Evolutionary conservation across 306 rosid species (phyloP), one percentile per base, ranked within the genome.

Genomic region (Cicer arietinum): DNA sequence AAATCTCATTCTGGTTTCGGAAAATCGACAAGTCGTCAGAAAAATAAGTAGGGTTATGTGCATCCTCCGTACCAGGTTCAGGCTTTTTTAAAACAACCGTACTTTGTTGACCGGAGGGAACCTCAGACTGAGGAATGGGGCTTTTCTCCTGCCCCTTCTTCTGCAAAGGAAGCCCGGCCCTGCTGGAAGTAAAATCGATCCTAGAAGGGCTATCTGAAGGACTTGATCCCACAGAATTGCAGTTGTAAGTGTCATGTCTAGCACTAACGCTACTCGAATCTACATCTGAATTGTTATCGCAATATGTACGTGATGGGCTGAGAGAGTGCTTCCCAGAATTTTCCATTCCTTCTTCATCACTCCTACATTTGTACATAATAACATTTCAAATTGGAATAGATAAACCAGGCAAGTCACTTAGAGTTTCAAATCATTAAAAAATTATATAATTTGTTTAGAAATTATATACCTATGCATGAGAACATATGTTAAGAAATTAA

Each of bases 121-220:
- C 80, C 44, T 75, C 86, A 79, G 41, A 25, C 72, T 74, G 88
- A 80, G 88, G 70, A 70, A 60, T 22, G 39, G 79, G 74, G 80
- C 82, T 69, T 77, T 75, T 89, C 69, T 76, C 89, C 77, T 80
- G 88, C 82, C 81, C 81, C 82, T 79, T 84, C 83, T 78, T 85
- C 85, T 87, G 96, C 86, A 86, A 86, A 84, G 84, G 75, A 81
- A 77, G 79, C 81, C 80, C 93, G 81, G 57, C 88, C 83, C 84
- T 70, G 65, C 78, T 80, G 67, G 84, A 78, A 86, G 90, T 50
- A 85, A 83, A 91, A 83, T 79, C 75, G 81, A 69, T 84, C 89
- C 96, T 87, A 84, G 90, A 89, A 70, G 97, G 91, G 86, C 96
- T 90, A 73, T 86, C 84, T 47, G 73, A 82, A 77, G 93, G 96